Conservation (phyloP, 441 rosid genomes). For the Pelargonium myrrhifolium region DNA sequence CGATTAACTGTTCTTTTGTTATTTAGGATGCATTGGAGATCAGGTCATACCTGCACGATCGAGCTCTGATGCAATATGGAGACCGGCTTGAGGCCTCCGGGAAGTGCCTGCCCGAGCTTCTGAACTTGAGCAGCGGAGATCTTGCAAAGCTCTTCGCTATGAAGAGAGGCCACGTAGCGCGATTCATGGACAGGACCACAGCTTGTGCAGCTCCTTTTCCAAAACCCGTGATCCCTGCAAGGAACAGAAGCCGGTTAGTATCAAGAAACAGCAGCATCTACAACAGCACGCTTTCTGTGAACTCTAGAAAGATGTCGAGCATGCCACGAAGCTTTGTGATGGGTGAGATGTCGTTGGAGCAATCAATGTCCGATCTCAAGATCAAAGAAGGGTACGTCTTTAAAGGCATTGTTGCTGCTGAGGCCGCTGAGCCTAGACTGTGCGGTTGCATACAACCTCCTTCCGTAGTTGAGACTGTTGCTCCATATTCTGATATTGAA, state of each 20-base stretch:
- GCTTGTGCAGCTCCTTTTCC: conserved; percentile 36
- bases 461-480: conserved; percentile 38
- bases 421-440: conserved; percentile 46
- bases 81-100: conserved; percentile 52
- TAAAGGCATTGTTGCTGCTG: conserved; percentile 59
- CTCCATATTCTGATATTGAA: conserved; percentile 41
- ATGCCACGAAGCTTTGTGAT: conserved; percentile 18
- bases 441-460: conserved; percentile 60
- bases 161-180: conserved; percentile 58
- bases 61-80: conserved; percentile 47
- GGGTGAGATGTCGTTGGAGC: conserved; percentile 34
- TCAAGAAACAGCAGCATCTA: conserved; percentile 31
- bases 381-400: conserved; percentile 52
- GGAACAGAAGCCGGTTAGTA: conserved; percentile 19
- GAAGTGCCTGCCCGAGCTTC: conserved; percentile 46
- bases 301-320: conserved; percentile 26
- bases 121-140: conserved; percentile 31
- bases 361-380: conserved; percentile 45
- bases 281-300: conserved; percentile 25
- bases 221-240: conserved; percentile 17
- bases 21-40: conserved; percentile 55
- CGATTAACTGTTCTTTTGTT: not conserved
- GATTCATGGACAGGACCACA: conserved; percentile 39
- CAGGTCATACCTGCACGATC: conserved; percentile 61
- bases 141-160: conserved; percentile 42